Base-by-base conservation (phyloP, 768 basidiomycete species). In the Tylopilus intermedius region DNA sequence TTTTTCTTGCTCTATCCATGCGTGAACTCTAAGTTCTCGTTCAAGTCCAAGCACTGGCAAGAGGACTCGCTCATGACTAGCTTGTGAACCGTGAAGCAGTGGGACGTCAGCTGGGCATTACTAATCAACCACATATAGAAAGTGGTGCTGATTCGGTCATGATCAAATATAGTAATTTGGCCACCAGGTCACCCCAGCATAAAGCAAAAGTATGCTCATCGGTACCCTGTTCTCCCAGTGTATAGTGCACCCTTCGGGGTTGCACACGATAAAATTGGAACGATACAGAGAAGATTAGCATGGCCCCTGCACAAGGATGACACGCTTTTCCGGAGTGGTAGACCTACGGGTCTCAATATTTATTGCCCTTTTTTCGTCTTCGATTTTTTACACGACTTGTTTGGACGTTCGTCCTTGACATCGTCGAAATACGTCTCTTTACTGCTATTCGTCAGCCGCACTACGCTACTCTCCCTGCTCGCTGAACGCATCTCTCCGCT, bases 231-330 rank as follows among this genome's bases (percentile, higher is more conserved):
- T 0, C 0, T 2, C 1, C 2, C 52, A 4, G 8, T 1, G 0
- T 0, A 2, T 8, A 58, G 33, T 81, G 83, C 84, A 83, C 85
- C 84, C 84, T 87, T 86, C 83, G 84, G 84, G 84, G 88, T 86
- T 86, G 84, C 88, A 88, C 86, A 90, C 83, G 86, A 87, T 88
- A 93, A 92, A 90, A 88, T 93, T 92, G 91, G 89, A 94, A 93
- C 90, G 88, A 94, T 94, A 94, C 92, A 93, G 92, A 95, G 93
- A 94, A 94, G 93, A 94, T 95, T 94, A 94, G 93, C 93, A 95
- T 95, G 90, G 94, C 92, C 93, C 94, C 93, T 95, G 93, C 94
- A 95, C 92, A 96, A 95, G 94, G 93, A 95, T 94, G 93, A 94
- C 93, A 94, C 90, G 88, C 88, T 90, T 88, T 87, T 80, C 84